These are phyloP conservation scores for Porosira glacialis DNA, from an alignment of 352 stramenopile genomes.

Conservation along the genomic window DNA sequence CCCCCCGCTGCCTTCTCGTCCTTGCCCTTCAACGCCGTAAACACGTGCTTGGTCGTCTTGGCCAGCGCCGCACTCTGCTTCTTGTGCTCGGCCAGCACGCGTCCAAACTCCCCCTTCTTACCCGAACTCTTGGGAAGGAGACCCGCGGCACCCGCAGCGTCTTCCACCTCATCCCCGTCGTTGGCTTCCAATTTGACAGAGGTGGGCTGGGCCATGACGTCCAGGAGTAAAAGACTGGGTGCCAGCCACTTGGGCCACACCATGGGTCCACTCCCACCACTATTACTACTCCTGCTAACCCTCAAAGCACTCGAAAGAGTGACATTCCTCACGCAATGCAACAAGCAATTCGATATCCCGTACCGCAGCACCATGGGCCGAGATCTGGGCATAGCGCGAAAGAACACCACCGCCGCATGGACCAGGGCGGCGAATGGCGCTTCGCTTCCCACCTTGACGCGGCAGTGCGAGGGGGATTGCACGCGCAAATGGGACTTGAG, in stretches of 20 bases:
- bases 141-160: constrained; percentile 24
- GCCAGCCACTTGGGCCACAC: constrained; percentile 73
- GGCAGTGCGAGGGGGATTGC: constrained; percentile 36
- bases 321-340: constrained; percentile 56
- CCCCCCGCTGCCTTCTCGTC: constrained; percentile 29
- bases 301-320: constrained; percentile 16
- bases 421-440: constrained; percentile 60
- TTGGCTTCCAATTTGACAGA: constrained; percentile 35
- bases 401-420: constrained; percentile 72
- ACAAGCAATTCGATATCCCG: constrained; percentile 53
- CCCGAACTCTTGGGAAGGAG: constrained; percentile 18
- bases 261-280: background rate
- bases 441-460: constrained; percentile 52
- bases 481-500: constrained; percentile 48
- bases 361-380: constrained; percentile 60
- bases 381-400: constrained; percentile 62
- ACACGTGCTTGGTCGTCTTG: constrained; percentile 37
- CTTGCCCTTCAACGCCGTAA: constrained; percentile 19
- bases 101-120: constrained; percentile 55
- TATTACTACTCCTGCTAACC: constrained; percentile 15
- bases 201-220: constrained; percentile 77
- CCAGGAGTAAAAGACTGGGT: constrained; percentile 68
- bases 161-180: background rate
- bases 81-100: constrained; percentile 38
- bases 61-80: constrained; percentile 37